Evolutionary conservation across 257 asterid species (phyloP).

Genomic region (Solanum piurae): DNA sequence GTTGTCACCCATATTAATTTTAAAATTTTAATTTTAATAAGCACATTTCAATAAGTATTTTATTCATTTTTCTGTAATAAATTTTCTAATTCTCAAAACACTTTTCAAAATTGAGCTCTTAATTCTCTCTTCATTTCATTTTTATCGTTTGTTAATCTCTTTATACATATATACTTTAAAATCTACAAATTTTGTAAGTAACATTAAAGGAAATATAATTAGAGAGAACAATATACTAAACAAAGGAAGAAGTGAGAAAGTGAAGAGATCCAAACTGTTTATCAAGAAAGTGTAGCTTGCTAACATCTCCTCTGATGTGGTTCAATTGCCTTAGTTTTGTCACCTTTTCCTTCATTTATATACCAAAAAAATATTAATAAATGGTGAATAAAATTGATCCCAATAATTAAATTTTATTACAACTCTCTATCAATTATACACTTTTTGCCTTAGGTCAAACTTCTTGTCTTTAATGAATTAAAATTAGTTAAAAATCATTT

Average conservation of each 20-base stretch:
- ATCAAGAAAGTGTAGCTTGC: conserved; percentile 40
- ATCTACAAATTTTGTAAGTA: no score
- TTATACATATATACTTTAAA: no score
- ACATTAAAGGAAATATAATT: not conserved
- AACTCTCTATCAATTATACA: not conserved
- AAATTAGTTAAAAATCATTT: no score
- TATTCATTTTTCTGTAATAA: not conserved
- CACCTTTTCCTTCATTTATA: conserved; percentile 31
- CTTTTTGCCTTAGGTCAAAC: conserved; percentile 1
- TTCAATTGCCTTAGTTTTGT: conserved; percentile 30
- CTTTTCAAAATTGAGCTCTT: not conserved
- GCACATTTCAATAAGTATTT: not conserved
- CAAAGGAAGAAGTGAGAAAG: not conserved
- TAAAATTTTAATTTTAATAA: not conserved
- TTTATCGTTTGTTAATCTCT: not conserved
- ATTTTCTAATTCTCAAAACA: not conserved
- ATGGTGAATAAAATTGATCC: no score
- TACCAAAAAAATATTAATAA: not conserved
- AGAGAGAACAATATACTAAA: not conserved
- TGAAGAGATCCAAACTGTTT: conserved; percentile 25
- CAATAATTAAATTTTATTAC: not conserved
- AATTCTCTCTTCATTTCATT: not conserved
- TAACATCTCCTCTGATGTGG: conserved; percentile 25
- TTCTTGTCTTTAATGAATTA: no score
- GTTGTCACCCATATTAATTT: no score